Evolutionary conservation across 371 early-diverging fungal species (phyloP), one percentile per base, ranked within the genome.

Genomic region (Actinomortierella wolfii): DNA sequence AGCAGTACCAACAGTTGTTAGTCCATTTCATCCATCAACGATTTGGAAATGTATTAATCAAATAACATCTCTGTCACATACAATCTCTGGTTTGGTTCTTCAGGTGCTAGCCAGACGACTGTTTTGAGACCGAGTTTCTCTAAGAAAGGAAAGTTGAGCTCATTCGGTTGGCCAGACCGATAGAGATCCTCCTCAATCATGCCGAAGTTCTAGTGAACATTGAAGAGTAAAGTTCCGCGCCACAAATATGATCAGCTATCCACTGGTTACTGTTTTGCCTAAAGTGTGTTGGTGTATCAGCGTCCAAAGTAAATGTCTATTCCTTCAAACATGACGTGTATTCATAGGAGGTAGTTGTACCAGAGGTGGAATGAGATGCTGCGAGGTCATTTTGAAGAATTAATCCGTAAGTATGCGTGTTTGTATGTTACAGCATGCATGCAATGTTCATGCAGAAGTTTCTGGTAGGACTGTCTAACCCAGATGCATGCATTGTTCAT

Each of bases 81-180:
- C 90, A 97, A 94, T 59, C 93, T 81, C 73, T 93, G 94, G 59
- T 92, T 94, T 3, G 97, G 97, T 67, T 96, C 97, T 81, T 97
- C 97, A 9, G 94, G 94, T 13, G 97, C 96, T 18, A 98, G 86
- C 89, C 93, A 97, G 0, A 95, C 86, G 34, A 98, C 90, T 7
- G 94, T 93, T 55, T 91, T 91, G 52, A 98, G 82, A 0, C 93
- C 95, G 1, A 98, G 89, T 68, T 92, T 94, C 63, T 97, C 97
- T 56, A 97, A 82, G 61, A 97, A 96, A 0, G 97, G 98, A 76
- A 97, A 97, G 81, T 96, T 98, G 56, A 97, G 86, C 77, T 98
- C 97, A 70, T 96, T 97, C 6, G 98, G 97, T 76, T 96, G 96
- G n/a, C 97, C 98, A 21, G 95, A 96, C 50, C 97, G 88, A 79